Conservation (phyloP, 2,329 filamentous ascomycete genomes). For the Leptographium radiaticola region DNA sequence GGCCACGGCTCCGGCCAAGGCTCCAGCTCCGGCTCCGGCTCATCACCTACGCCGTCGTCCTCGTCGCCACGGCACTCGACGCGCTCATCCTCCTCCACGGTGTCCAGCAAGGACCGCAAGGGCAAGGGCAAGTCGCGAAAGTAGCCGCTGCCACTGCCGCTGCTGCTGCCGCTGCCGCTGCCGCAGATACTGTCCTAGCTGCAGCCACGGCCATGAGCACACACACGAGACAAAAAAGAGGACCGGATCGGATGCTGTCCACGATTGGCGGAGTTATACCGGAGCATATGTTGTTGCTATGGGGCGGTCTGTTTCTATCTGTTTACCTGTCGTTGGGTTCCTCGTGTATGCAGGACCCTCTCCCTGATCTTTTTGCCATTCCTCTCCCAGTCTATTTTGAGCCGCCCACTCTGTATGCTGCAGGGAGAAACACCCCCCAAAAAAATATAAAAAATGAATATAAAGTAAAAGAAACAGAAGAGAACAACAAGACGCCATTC, state of each 20-base stretch:
- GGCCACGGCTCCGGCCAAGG: background rate
- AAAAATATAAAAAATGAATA: background rate
- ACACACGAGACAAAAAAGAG: background rate
- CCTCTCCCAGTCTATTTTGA: background rate
- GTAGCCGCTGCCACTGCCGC: background rate
- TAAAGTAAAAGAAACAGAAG: background rate
- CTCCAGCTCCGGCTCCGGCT: background rate
- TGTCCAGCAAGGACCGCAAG: background rate
- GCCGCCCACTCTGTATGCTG: background rate
- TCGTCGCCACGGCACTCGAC: background rate
- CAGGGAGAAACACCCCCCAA: background rate
- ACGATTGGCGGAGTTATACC: background rate
- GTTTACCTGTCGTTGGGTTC: background rate
- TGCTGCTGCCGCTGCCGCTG: too few relatives aligned
- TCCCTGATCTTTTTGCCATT: background rate
- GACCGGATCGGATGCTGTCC: background rate
- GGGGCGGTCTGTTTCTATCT: background rate
- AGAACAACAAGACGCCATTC: slow-evolving; percentile 7
- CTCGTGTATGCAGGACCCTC: background rate
- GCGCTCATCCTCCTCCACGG: background rate
- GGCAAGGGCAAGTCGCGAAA: background rate
- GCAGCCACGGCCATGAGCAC: background rate
- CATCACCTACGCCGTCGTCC: background rate
- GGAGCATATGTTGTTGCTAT: background rate
- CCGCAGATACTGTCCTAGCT: too few relatives aligned